Conservation (phyloP, 257 asterid genomes). For the Solanum verrucosum region DNA sequence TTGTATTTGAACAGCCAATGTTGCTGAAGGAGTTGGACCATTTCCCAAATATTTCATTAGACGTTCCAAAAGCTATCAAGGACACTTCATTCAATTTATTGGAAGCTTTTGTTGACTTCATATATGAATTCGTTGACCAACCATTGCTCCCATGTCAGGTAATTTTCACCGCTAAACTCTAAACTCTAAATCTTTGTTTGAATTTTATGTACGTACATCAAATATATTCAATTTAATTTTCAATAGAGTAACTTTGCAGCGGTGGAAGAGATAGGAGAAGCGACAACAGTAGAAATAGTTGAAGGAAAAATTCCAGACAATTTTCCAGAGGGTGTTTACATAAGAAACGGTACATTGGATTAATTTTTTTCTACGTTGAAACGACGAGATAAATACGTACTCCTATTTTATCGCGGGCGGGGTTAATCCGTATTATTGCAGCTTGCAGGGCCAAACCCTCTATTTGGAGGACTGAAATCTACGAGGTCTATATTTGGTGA, state of each 20-base stretch:
- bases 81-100: constrained; percentile 21
- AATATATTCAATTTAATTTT: neutral
- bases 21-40: constrained; percentile 20
- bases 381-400: neutral
- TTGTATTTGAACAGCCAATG: constrained; percentile 14
- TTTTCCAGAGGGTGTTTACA: constrained; percentile 54
- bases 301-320: constrained; percentile 36
- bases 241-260: constrained; percentile 53
- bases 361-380: too few species aligned
- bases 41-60: neutral
- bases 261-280: constrained; percentile 43
- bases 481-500: constrained; percentile 26
- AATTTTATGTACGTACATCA: too few species aligned
- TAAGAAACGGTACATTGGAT: constrained; percentile 41
- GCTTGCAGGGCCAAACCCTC: constrained; percentile 38
- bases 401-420: too few species aligned
- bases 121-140: constrained; percentile 35
- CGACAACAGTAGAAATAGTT: constrained; percentile 6
- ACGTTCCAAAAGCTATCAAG: constrained; percentile 15
- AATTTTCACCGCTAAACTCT: neutral
- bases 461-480: constrained; percentile 30
- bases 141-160: constrained; percentile 55
- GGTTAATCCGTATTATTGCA: too few species aligned
- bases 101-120: constrained; percentile 37
- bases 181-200: too few species aligned